A percentile compares a stretch with the other conserved stretches of the same genome.
Evolutionary conservation across 2,329 filamentous ascomycete genomes (phyloP).

Genomic region (Xylariales sp.): DNA sequence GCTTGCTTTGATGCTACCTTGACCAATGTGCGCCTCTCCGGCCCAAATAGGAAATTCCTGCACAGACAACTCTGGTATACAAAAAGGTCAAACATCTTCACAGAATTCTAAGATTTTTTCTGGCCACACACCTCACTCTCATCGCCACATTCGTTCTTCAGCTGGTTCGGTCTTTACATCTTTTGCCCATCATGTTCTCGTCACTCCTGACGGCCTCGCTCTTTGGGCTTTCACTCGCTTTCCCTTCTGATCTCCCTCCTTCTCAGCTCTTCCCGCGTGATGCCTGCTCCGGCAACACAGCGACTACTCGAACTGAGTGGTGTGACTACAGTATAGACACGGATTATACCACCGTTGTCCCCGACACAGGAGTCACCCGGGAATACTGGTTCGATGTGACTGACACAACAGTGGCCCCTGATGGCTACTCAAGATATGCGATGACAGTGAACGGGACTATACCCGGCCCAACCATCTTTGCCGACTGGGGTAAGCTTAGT

Average conservation of each 20-base stretch:
- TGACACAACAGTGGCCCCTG: slow-evolving; percentile 22
- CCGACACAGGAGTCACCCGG: slow-evolving; percentile 32
- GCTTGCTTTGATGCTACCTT: background rate
- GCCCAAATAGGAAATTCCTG: background rate
- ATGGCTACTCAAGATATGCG: slow-evolving; percentile 22
- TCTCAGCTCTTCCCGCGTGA: slow-evolving; percentile 2
- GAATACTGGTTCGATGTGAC: slow-evolving; percentile 24
- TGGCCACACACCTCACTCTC: background rate
- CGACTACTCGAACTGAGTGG: slow-evolving; percentile 16
- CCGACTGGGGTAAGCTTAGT: slow-evolving; percentile 36
- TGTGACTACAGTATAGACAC: slow-evolving; percentile 32
- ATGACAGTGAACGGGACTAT: slow-evolving; percentile 36
- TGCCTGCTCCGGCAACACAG: slow-evolving; percentile 4
- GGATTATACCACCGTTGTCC: slow-evolving; percentile 24
- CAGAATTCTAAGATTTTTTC: too few species aligned
- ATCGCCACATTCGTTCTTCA: background rate
- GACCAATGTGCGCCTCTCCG: background rate
- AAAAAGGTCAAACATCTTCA: too few species aligned
- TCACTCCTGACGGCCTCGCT: slow-evolving; percentile 6
- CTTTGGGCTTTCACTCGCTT: slow-evolving; percentile 2
- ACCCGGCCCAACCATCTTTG: slow-evolving; percentile 28
- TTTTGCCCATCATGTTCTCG: background rate
- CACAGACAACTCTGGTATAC: too few species aligned
- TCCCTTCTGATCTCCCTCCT: slow-evolving; percentile 2
- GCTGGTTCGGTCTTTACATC: background rate